Conservation (phyloP, 1,139 yeast species). For the Suhomyces anneliseae region DNA sequence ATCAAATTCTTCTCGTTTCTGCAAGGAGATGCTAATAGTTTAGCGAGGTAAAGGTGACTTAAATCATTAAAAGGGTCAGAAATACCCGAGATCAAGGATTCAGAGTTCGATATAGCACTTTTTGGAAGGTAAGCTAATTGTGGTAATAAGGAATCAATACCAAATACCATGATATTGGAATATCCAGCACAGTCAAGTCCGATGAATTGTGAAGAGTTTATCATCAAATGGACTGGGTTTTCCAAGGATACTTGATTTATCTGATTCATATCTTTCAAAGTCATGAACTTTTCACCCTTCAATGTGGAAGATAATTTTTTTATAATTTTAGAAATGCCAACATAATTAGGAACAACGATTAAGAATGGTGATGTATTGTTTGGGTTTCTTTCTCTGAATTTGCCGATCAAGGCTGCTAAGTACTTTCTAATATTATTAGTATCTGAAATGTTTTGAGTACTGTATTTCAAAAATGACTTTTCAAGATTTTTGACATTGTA, state of each 20-base stretch:
- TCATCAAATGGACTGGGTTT: conserved; percentile 1
- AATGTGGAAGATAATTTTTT: conserved; percentile 3
- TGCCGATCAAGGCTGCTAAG: conserved; percentile 3
- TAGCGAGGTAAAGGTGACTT: conserved; percentile 20
- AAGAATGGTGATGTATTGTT: conserved; percentile 14
- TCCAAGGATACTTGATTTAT: not conserved
- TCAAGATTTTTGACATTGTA: conserved; percentile 18
- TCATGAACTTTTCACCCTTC: conserved; percentile 1
- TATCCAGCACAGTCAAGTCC: conserved; percentile 17
- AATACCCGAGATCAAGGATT: conserved; percentile 20
- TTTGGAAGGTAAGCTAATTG: conserved; percentile 20
- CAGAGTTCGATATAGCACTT: not conserved
- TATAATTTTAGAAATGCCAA: conserved; percentile 5
- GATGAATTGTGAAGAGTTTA: conserved; percentile 17
- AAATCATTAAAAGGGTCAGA: conserved; percentile 28
- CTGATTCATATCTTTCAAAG: not conserved
- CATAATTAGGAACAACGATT: conserved; percentile 19
- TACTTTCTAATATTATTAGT: conserved; percentile 1
- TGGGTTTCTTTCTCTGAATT: conserved; percentile 9
- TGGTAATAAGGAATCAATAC: conserved; percentile 26
- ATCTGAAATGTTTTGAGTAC: not conserved
- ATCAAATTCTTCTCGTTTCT: conserved; percentile 14
- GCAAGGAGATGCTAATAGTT: conserved; percentile 13
- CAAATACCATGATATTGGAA: conserved; percentile 22
- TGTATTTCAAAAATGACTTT: conserved; percentile 17